Conservation (phyloP, 495 filamentous ascomycete species). For the Aspergillus bertholletiae region DNA sequence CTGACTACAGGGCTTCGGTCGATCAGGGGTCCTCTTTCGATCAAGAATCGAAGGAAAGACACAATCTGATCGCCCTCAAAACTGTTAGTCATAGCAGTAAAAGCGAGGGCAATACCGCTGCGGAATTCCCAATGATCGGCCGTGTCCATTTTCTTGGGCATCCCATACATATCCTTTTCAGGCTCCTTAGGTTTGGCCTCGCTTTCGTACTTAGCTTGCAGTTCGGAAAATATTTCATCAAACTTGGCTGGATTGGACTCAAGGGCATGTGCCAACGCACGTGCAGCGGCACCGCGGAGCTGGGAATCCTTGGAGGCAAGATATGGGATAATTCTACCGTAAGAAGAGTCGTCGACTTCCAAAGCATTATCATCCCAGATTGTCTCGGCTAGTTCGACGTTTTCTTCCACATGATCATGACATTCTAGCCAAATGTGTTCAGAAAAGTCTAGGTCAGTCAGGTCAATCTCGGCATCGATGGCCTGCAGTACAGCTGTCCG, state of each 20-base stretch:
- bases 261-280: conserved; percentile 72
- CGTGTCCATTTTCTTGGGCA: conserved; percentile 80
- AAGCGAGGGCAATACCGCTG: conserved; percentile 82
- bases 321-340: conserved; percentile 67
- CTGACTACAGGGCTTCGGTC: conserved; percentile 76
- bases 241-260: conserved; percentile 55
- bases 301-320: conserved; percentile 73
- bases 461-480: conserved; percentile 84
- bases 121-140: conserved; percentile 86
- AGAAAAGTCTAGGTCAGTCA: conserved; percentile 79
- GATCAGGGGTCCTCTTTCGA: conserved; percentile 76
- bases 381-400: conserved; percentile 72
- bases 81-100: conserved; percentile 68
- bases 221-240: conserved; percentile 50
- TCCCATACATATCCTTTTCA: conserved; percentile 85
- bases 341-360: conserved; percentile 61
- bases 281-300: conserved; percentile 77
- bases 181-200: conserved; percentile 77
- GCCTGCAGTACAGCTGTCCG: conserved; percentile 85
- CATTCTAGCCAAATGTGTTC: conserved; percentile 91
- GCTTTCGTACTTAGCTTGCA: conserved; percentile 68
- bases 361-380: conserved; percentile 96
- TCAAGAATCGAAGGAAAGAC: conserved; percentile 76
- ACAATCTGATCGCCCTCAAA: conserved; percentile 70
- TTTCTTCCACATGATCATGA: conserved; percentile 88